Evolutionary conservation across 768 basidiomycete species (phyloP).

Genomic region (Agaricus sinodeliciosus): DNA sequence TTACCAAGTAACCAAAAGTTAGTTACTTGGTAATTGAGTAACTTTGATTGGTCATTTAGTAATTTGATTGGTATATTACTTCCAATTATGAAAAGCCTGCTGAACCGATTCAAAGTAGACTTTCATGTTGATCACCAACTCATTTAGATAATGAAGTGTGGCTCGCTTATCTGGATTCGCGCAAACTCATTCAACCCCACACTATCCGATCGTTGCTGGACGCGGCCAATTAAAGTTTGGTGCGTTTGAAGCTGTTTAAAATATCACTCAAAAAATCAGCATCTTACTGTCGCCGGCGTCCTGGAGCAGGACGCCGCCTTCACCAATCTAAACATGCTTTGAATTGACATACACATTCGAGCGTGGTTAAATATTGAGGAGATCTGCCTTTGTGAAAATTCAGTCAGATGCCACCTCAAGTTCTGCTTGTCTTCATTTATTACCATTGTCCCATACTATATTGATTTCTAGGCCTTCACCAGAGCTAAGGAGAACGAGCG

Average conservation of each 20-base stretch:
- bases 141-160: conserved; percentile 22
- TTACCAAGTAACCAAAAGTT: too few species aligned
- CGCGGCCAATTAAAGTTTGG: conserved; percentile 11
- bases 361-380: conserved; percentile 14
- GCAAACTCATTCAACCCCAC: conserved; percentile 13
- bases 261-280: conserved; percentile 10
- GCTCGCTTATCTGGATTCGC: conserved; percentile 18
- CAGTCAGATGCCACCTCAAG: conserved; percentile 17
- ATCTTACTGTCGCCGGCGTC: neutral
- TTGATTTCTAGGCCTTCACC: conserved; percentile 23
- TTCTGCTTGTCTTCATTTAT: conserved; percentile 24
- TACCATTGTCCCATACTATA: too few species aligned
- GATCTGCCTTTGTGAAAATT: conserved; percentile 21
- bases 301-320: conserved; percentile 10
- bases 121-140: neutral
- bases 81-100: neutral
- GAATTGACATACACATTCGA: neutral
- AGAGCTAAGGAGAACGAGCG: conserved; percentile 16
- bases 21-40: too few species aligned
- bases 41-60: too few species aligned
- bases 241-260: neutral
- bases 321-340: conserved; percentile 1
- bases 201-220: conserved; percentile 23
- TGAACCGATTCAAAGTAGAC: conserved; percentile 24
- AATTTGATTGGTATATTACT: neutral